Base-by-base conservation (phyloP, 805 yeast species). In the Barnettozyma sucrosica region DNA sequence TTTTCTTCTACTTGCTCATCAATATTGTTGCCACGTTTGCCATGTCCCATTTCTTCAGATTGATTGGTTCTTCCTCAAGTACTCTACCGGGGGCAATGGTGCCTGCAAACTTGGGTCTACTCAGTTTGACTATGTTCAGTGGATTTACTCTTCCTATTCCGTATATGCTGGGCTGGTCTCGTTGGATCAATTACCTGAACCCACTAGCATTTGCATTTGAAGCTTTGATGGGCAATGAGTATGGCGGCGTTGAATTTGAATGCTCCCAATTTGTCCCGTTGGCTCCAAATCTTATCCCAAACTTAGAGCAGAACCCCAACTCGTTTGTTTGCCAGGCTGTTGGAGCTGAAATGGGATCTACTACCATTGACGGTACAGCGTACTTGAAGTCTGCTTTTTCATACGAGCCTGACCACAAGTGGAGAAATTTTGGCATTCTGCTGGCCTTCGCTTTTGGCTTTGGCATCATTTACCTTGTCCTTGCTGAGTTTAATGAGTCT, bases 351-450 rank as follows among this genome's bases (percentile, higher is more conserved):
- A 67, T 81, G 0, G 89, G 89, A 41, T 51, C 58, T 20, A 53
- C 55, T 21, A 51, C 51, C 45, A 83, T 84, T 36, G 58, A 57
- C 38, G 90, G 89, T 55, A 70, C 71, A 43, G 67, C 55, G 14
- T 83, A 74, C 60, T 51, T 82, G 24, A 48, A 53, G 4, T 46
- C 56, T 13, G 64, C 81, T 3, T 82, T 67, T 61, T 56, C 61
- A 8, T 81, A 79, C 62, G 49, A 58, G 39, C 61, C 64, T 47
- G 39, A 59, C 10, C 80, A 81, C 61, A 68, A 71, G 59, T 82
- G 88, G 87, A 72, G 86, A 66, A 77, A 81, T 55, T 71, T 70
- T 51, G 87, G 90, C 59, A 81, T 86, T 53, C 63, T 71, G 32
- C 43, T 81, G 53, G 89, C 72, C 1, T 85, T 74, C 58, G 64